A percentile compares a stretch with the other conserved stretches of the same genome.
phyloP scores from a whole-genome alignment of 768 basidiomycete genomes.

The Asterophora lycoperdoides region DNA sequence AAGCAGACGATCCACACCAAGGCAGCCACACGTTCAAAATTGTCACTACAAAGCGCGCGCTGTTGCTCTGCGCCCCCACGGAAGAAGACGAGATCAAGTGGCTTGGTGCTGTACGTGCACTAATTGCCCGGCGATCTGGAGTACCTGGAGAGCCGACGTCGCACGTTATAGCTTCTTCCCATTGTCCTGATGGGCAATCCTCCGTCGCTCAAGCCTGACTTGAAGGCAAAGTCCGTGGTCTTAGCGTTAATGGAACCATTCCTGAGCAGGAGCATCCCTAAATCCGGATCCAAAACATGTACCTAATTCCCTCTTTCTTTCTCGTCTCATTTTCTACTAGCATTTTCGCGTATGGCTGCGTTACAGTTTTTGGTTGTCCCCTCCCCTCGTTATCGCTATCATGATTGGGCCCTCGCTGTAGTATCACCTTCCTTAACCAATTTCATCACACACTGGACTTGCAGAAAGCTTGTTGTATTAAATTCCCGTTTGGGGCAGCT shows the following conservation, averaged over 20 bases:
- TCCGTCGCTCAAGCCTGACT: conserved; percentile 22
- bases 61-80: conserved; percentile 87
- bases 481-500: background rate
- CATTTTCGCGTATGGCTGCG: background rate
- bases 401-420: conserved; percentile 1
- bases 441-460: background rate
- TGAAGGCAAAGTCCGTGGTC: conserved; percentile 44
- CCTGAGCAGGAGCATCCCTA: conserved; percentile 17
- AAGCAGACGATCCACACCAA: conserved; percentile 38
- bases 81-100: conserved; percentile 99
- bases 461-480: background rate
- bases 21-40: conserved; percentile 84
- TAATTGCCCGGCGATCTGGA: conserved; percentile 72
- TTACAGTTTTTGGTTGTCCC: background rate
- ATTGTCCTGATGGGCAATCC: conserved; percentile 14
- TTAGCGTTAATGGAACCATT: conserved; percentile 32
- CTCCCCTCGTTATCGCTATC: background rate
- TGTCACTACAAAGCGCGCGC: conserved; percentile 87
- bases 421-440: background rate
- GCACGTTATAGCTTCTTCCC: conserved; percentile 15
- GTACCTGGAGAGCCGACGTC: conserved; percentile 44
- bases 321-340: background rate
- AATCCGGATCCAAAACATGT: conserved; percentile 8
- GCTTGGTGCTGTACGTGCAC: conserved; percentile 90
- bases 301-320: background rate